Evolutionary conservation across 2,329 filamentous ascomycete genomes (phyloP).

Genomic region (Trichoderma asperellum): DNA sequence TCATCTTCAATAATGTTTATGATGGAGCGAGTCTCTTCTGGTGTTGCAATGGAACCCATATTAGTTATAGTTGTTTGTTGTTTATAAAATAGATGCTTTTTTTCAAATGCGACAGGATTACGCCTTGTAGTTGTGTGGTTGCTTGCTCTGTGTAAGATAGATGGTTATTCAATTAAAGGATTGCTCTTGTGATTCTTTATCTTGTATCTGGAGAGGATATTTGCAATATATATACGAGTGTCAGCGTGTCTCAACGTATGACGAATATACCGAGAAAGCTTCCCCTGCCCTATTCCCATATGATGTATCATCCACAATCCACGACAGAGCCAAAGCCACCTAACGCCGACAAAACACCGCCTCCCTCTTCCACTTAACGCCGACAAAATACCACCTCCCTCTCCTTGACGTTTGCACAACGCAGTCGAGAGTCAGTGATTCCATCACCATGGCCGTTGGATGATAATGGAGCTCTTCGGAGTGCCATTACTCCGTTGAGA

Average conservation of each 20-base stretch:
- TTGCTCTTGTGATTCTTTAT: too few species aligned
- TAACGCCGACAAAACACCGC: background rate
- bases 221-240: background rate
- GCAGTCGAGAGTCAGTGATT: background rate
- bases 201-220: background rate
- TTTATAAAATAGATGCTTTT: background rate
- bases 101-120: background rate
- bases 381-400: background rate
- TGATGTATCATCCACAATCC: background rate
- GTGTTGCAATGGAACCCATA: background rate
- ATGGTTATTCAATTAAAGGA: background rate
- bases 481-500: background rate
- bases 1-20: slow-evolving; percentile 46
- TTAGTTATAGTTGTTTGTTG: background rate
- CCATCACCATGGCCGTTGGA: background rate
- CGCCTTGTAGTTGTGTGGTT: background rate
- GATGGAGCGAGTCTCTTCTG: slow-evolving; percentile 40
- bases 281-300: background rate
- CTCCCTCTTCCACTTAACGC: background rate
- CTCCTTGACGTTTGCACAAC: background rate
- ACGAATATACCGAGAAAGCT: background rate
- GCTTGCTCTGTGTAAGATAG: background rate
- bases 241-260: background rate
- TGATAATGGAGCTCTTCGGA: background rate
- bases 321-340: too few species aligned